Conservation (phyloP, 2,329 filamentous ascomycete genomes). For the Phaeosphaeriaceae sp. region DNA sequence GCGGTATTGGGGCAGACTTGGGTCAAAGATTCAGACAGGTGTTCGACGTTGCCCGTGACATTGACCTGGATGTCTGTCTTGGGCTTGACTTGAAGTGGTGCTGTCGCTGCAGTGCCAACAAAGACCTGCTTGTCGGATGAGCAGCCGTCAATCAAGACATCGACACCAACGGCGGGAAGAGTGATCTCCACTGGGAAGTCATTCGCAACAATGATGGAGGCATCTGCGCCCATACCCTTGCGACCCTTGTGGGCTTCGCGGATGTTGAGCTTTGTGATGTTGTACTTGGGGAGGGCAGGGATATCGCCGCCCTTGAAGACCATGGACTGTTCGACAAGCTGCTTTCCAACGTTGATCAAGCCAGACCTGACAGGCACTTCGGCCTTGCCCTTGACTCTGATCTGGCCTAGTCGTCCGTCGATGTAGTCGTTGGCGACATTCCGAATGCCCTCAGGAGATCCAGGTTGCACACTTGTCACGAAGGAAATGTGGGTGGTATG, state of each 20-base stretch:
- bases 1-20: slow-evolving; percentile 76
- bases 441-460: slow-evolving; percentile 77
- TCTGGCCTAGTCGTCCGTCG: slow-evolving; percentile 73
- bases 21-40: slow-evolving; percentile 76
- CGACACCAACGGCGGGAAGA: slow-evolving; percentile 81
- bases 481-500: slow-evolving; percentile 81
- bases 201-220: slow-evolving; percentile 75
- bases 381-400: slow-evolving; percentile 77
- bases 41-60: slow-evolving; percentile 73
- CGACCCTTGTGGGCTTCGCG: slow-evolving; percentile 69
- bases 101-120: slow-evolving; percentile 77
- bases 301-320: slow-evolving; percentile 77
- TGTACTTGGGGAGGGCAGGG: slow-evolving; percentile 79
- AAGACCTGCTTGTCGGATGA: slow-evolving; percentile 75
- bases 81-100: slow-evolving; percentile 71
- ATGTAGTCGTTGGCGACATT: slow-evolving; percentile 88
- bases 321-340: slow-evolving; percentile 75
- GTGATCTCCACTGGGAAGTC: slow-evolving; percentile 78
- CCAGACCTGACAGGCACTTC: slow-evolving; percentile 79
- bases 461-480: slow-evolving; percentile 75
- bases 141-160: slow-evolving; percentile 86
- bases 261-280: slow-evolving; percentile 81
- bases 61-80: slow-evolving; percentile 71
- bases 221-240: slow-evolving; percentile 78
- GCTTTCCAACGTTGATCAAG: slow-evolving; percentile 77